Evolutionary conservation across 1,284 basidiomycete genomes (phyloP), one percentile per base, ranked within the genome.

Genomic region (Rhizoctonia solani): DNA sequence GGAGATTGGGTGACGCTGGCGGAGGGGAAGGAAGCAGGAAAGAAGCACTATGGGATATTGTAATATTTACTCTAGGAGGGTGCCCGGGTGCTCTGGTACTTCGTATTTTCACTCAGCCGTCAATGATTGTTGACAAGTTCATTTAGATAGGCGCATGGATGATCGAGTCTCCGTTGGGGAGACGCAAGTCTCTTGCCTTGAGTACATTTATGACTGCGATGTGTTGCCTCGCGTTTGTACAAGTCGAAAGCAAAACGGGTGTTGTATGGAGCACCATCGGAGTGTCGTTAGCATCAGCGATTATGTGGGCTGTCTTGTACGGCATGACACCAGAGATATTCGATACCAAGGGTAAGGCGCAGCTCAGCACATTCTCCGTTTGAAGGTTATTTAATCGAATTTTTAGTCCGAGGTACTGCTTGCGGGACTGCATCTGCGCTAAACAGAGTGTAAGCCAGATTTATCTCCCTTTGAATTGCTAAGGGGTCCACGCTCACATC

Each of bases 271-370:
- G 86, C 72, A 89, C 90, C 0, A 87, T 94, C 54, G 86, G 91
- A 6, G 90, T 96, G 69, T 90, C 88, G 72, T 77, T 95, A 59
- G 88, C 87, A 69, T 87, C 89, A 0, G 94, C 94, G 49, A 81
- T 91, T 1, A 96, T 95, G 92, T 96, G 92, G 84, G 90, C 92
- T 9, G 89, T 95, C 6, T 74, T 95, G 61, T 95, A 94, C 77
- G 87, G 90, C 4, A 94, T 93, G 92, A 95, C 93, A 0, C 93
- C 92, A 1, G 92, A 94, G 77, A 92, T 94, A 13, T 95, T 95
- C 74, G 87, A 84, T 1, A 94, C 92, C 1, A 70, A 72, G 53
- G 63, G 70, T 69, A 46, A 34, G 61, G 19, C 27, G 11, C 9
- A n/a, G n/a, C n/a, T n/a, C 44, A 23, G 21, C 23, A 4, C 3